Percentiles rank a stretch among this genome's conserved stretches.
Conservation (phyloP, 108 stramenopile species). For the Nitzschia inconspicua region DNA sequence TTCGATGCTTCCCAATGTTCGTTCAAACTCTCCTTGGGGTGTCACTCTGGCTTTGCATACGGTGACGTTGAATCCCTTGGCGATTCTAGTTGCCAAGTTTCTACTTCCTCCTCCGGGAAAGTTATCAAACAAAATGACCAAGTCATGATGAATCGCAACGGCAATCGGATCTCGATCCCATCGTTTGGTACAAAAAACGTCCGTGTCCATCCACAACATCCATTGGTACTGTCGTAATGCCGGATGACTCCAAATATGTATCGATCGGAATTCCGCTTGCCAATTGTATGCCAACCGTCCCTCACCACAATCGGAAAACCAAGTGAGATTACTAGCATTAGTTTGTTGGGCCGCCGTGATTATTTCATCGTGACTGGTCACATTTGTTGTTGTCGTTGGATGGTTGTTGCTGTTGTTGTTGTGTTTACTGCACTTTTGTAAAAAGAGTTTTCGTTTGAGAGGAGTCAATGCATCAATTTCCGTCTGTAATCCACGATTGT, state of each 20-base stretch:
- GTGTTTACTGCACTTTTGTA: slow-evolving; percentile 34
- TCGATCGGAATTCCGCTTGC: slow-evolving; percentile 53
- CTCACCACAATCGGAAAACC: slow-evolving; percentile 14
- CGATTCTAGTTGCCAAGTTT: background rate
- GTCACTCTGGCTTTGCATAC: background rate
- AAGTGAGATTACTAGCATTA: slow-evolving; percentile 1
- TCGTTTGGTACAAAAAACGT: slow-evolving; percentile 35
- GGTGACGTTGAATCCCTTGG: background rate
- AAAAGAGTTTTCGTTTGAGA: slow-evolving; percentile 12
- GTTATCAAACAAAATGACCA: slow-evolving; percentile 24
- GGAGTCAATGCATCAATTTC: slow-evolving; percentile 21
- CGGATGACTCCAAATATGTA: slow-evolving; percentile 44
- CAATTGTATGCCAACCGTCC: slow-evolving; percentile 25
- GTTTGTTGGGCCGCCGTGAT: no score
- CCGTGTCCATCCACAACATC: slow-evolving; percentile 51
- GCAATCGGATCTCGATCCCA: slow-evolving; percentile 35
- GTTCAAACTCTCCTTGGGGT: background rate
- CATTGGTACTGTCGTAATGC: slow-evolving; percentile 32
- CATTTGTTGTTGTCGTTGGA: no score
- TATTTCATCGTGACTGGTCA: no score
- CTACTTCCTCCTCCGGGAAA: slow-evolving; percentile 4
- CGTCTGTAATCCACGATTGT: slow-evolving; percentile 32
- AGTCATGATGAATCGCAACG: slow-evolving; percentile 27
- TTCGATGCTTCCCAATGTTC: background rate
- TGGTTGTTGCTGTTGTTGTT: no score